Base-by-base conservation (phyloP, 1,284 basidiomycete species). In the Coniophora puteana region DNA sequence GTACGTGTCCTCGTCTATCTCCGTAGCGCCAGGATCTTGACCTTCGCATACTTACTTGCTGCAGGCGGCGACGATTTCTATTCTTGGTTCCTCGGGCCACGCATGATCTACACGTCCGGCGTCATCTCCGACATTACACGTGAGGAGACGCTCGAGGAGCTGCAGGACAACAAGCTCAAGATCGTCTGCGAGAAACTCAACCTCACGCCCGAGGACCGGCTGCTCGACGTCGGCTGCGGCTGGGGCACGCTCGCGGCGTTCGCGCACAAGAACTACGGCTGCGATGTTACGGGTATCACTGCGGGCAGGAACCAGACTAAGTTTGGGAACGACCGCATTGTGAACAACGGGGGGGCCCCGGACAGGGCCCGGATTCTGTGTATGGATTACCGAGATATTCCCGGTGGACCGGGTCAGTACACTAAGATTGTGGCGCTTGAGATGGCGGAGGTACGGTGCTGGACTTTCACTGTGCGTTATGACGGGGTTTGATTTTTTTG, bases 161-260 rank as follows among this genome's bases (percentile, higher is more conserved):
- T 97, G 30, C 93, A 97, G 74, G 93, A 96, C 71, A 97, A 96
- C 80, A 97, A 97, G 68, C 79, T 97, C 50, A 81, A 83, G 35
- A 68, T 93, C 51, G 92, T 97, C 29, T 96, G 93, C 72, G 85
- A 84, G 65, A 97, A 96, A 69, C 80, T 97, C 50, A 75, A 85
- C 59, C 76, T 97, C 44, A 71, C 93, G 62, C 78, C 87, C 29
- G 76, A 75, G 3, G 89, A 92, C 67, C 73, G 79, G 45, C 73
- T 95, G 38, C 79, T 96, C 46, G 88, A 91, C 58, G 88, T 94
- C 55, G 93, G 93, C 37, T 96, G 93, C 61, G 93, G 93, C 38
- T 96, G 93, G 93, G 93, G 93, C 33, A 95, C 93, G 2, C 83
- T 97, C 38, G 78, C 80, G 39, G 82, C 93, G 4, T 94, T 92